These are phyloP conservation scores for Eucalyptus erythrocorys DNA, from an alignment of 345 rosid species.

Conservation along the genomic window DNA sequence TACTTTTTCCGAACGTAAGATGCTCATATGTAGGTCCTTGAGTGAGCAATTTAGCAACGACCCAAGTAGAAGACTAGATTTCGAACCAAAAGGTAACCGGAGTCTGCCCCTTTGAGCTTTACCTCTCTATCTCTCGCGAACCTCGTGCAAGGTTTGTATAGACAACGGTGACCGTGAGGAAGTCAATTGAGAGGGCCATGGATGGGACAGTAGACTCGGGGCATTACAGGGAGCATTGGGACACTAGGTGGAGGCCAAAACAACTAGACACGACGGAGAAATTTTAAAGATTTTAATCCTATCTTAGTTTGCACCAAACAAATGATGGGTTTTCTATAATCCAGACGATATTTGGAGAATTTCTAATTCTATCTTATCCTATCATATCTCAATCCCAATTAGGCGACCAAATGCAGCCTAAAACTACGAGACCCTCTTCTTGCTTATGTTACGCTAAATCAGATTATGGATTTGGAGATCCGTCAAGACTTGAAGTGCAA, in stretches of 20 bases:
- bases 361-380: neutral
- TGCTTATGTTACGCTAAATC: neutral
- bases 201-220: neutral
- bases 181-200: neutral
- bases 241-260: neutral
- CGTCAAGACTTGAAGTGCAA: neutral
- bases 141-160: neutral
- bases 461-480: neutral
- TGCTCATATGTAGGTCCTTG: neutral
- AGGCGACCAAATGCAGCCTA: neutral
- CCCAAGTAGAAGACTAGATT: neutral
- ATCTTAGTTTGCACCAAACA: neutral
- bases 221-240: neutral
- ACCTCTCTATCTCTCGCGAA: neutral
- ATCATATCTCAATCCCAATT: neutral
- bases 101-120: neutral
- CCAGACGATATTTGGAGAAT: neutral
- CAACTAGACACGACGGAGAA: rapidly evolving
- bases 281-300: neutral
- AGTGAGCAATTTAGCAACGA: neutral
- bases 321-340: neutral
- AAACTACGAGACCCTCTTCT: neutral
- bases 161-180: neutral
- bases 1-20: neutral
- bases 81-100: neutral